These are phyloP conservation scores for Aspergillus sojae DNA, from an alignment of 2,329 filamentous ascomycete species.

Conservation along the genomic window DNA sequence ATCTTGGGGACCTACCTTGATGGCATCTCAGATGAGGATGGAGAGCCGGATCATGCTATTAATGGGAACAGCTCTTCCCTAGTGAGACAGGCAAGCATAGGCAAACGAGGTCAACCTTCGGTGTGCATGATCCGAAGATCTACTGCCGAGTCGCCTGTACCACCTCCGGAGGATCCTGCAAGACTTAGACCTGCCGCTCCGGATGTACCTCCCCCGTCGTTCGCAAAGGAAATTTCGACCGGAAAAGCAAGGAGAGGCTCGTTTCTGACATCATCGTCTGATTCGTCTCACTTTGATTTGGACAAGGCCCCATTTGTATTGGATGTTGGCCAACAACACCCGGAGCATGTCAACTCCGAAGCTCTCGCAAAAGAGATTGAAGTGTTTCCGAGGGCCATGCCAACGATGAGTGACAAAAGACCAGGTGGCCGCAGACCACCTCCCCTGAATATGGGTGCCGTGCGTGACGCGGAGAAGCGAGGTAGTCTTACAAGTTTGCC, in stretches of 20 bases:
- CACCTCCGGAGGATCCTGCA: slow-evolving; percentile 13
- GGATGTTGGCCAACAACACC: slow-evolving; percentile 14
- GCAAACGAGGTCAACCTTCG: slow-evolving; percentile 44
- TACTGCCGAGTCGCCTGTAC: slow-evolving; percentile 26
- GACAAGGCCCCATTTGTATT: slow-evolving; percentile 38
- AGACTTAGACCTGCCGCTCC: background rate
- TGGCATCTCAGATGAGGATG: slow-evolving; percentile 29
- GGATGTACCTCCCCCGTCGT: background rate
- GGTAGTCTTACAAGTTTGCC: slow-evolving; percentile 90
- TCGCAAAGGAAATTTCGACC: slow-evolving; percentile 18
- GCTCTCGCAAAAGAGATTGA: slow-evolving; percentile 29
- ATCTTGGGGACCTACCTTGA: slow-evolving; percentile 43
- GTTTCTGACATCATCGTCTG: slow-evolving; percentile 22
- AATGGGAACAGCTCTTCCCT: slow-evolving; percentile 31
- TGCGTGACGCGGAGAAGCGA: slow-evolving; percentile 77
- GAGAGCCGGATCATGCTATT: slow-evolving; percentile 16
- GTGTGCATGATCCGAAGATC: slow-evolving; percentile 44
- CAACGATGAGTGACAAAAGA: slow-evolving; percentile 44
- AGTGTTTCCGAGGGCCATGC: slow-evolving; percentile 30
- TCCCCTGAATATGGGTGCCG: slow-evolving; percentile 77
- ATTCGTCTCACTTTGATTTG: slow-evolving; percentile 31
- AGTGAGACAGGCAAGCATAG: slow-evolving; percentile 47
- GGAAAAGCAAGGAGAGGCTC: slow-evolving; percentile 22
- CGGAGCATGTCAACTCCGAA: slow-evolving; percentile 17
- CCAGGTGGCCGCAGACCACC: slow-evolving; percentile 59